Percentiles rank a stretch among this genome's conserved stretches.
Conservation (phyloP, 169 alveolate genomes). For the Perkinsus marinus region DNA sequence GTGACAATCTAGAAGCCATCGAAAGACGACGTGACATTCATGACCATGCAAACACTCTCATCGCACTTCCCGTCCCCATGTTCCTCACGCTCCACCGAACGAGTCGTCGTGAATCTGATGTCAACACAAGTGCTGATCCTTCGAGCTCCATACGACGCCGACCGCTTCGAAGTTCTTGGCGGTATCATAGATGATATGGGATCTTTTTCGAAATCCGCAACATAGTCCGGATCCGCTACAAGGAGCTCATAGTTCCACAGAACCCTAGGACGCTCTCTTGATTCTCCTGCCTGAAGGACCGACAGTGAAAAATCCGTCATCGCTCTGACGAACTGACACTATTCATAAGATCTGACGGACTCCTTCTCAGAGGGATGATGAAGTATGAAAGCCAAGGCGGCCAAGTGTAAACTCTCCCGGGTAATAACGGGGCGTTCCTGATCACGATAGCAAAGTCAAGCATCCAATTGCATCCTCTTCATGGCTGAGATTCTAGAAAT, state of each 20-base stretch:
- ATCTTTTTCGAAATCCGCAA: background rate
- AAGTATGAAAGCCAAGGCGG: background rate
- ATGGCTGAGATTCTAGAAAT: too few species aligned
- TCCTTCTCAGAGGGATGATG: background rate
- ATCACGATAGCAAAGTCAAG: too few species aligned
- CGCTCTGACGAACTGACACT: background rate
- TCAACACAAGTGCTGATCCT: background rate
- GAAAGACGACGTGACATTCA: background rate
- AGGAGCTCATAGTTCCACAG: background rate
- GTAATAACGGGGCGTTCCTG: background rate
- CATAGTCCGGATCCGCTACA: background rate
- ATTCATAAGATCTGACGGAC: background rate
- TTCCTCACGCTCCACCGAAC: background rate
- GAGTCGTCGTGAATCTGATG: background rate
- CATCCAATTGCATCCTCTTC: too few species aligned
- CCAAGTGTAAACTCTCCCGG: background rate
- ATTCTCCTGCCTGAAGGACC: background rate
- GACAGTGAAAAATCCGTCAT: background rate
- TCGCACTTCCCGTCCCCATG: background rate
- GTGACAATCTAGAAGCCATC: background rate
- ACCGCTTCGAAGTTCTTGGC: background rate
- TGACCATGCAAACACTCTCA: background rate
- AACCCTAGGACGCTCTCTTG: background rate
- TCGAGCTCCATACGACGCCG: background rate
- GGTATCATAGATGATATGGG: background rate